Percentiles rank a stretch among this genome's conserved stretches.
Conservation (phyloP, 2,329 filamentous ascomycete species). For the Ceratocystiopsis minuta region DNA sequence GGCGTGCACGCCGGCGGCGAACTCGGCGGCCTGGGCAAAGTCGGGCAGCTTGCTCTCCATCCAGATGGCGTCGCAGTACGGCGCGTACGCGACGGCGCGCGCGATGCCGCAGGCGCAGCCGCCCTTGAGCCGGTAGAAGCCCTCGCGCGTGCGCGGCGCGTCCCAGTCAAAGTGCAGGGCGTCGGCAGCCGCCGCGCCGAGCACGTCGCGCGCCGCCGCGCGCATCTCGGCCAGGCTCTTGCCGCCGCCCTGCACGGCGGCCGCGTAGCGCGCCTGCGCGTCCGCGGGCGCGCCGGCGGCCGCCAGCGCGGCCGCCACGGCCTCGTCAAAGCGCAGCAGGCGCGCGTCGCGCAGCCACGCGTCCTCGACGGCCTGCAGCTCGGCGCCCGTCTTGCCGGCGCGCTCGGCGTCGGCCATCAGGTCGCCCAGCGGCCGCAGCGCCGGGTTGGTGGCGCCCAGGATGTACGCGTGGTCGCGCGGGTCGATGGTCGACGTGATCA, state of each 20-base stretch:
- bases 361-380: conserved; percentile 86
- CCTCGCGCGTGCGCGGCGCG: conserved; percentile 76
- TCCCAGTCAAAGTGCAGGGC: conserved; percentile 95
- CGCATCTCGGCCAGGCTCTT: conserved; percentile 75
- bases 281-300: conserved; percentile 39
- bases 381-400: conserved; percentile 58
- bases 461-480: conserved; percentile 90
- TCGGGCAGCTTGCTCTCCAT: conserved; percentile 98
- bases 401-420: conserved; percentile 77
- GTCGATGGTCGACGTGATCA: conserved; percentile 94
- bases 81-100: conserved; percentile 77
- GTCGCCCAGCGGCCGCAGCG: conserved; percentile 68
- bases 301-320: conserved; percentile 51
- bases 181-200: conserved; percentile 49
- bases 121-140: conserved; percentile 83
- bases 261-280: conserved; percentile 45
- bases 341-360: conserved; percentile 62
- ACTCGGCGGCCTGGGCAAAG: conserved; percentile 77
- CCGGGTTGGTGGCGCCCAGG: conserved; percentile 71
- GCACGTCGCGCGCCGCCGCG: conserved; percentile 57
- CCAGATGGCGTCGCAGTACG: conserved; percentile 93
- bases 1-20: conserved; percentile 81
- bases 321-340: conserved; percentile 80
- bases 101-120: conserved; percentile 84
- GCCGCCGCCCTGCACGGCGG: conserved; percentile 65